A percentile compares a stretch with the other conserved stretches of the same genome.
Conservation (phyloP, 192 early-diverging fungal genomes). For the Oehlia diaphana region DNA sequence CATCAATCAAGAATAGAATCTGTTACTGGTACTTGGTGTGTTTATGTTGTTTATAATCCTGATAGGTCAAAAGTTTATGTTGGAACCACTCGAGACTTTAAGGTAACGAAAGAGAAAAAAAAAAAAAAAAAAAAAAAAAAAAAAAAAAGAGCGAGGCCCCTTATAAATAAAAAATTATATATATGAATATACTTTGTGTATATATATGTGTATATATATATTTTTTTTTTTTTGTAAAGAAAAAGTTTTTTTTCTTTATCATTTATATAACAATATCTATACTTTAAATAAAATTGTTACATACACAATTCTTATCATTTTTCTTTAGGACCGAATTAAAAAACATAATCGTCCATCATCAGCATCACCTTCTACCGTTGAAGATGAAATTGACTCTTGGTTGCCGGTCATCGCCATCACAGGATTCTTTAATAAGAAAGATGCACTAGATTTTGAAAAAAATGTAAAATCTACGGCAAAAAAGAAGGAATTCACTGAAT, state of each 20-base stretch:
- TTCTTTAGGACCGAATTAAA: constrained; percentile 4
- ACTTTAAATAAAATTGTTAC: not conserved
- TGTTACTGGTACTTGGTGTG: constrained; percentile 1
- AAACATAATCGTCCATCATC: constrained; percentile 9
- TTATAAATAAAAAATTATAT: too few relatives aligned
- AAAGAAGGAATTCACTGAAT: constrained; percentile 27
- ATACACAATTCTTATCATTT: too few relatives aligned
- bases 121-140: too few relatives aligned
- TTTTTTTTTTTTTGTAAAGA: too few relatives aligned
- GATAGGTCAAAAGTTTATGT: constrained; percentile 8
- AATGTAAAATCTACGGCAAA: constrained; percentile 4
- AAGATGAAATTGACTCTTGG: not conserved
- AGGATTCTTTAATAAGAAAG: constrained; percentile 19
- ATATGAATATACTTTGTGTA: too few relatives aligned
- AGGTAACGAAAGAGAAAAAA: constrained; percentile 25
- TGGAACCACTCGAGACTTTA: constrained; percentile 21
- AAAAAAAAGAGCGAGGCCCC: not conserved
- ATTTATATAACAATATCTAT: too few relatives aligned
- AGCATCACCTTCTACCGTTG: not conserved
- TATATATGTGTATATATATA: too few relatives aligned
- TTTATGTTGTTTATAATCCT: constrained; percentile 11
- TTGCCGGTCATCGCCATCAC: constrained; percentile 17
- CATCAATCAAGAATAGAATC: not conserved
- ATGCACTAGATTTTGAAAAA: constrained; percentile 20
- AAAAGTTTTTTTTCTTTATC: too few relatives aligned